These are phyloP conservation scores for Leccinum ochraceum DNA, from an alignment of 768 basidiomycete species.

Conservation along the genomic window DNA sequence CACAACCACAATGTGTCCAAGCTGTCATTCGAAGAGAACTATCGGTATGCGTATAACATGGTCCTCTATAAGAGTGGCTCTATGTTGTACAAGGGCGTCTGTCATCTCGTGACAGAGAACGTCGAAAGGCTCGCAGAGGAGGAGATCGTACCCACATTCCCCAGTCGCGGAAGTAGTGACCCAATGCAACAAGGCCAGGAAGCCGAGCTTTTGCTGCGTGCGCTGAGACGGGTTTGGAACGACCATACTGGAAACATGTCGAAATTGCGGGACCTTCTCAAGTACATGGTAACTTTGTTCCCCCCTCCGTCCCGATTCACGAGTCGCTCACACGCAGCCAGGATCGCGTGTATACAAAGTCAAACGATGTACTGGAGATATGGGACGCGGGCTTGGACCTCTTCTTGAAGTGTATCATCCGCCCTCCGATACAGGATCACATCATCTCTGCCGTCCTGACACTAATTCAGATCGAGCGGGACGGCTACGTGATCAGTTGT, in stretches of 20 bases:
- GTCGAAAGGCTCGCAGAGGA: constrained; percentile 76
- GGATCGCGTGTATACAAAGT: constrained; percentile 88
- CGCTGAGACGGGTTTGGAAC: constrained; percentile 85
- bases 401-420: constrained; percentile 81
- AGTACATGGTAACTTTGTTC: constrained; percentile 80
- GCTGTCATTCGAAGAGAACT: constrained; percentile 91
- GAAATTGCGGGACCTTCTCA: constrained; percentile 85
- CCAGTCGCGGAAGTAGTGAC: constrained; percentile 65
- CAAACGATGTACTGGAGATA: constrained; percentile 75
- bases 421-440: constrained; percentile 79
- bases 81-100: constrained; percentile 84
- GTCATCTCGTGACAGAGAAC: constrained; percentile 75
- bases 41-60: constrained; percentile 93
- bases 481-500: constrained; percentile 89
- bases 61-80: constrained; percentile 85
- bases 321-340: constrained; percentile 36
- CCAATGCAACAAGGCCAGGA: constrained; percentile 77
- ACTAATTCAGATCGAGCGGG: constrained; percentile 89
- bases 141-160: constrained; percentile 81
- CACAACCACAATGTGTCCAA: constrained; percentile 90
- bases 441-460: constrained; percentile 79
- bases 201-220: constrained; percentile 83
- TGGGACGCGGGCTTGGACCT: constrained; percentile 80
- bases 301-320: neutral
- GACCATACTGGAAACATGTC: constrained; percentile 89